Conservation (phyloP, 257 asterid species). For the Fraxinus americana region DNA sequence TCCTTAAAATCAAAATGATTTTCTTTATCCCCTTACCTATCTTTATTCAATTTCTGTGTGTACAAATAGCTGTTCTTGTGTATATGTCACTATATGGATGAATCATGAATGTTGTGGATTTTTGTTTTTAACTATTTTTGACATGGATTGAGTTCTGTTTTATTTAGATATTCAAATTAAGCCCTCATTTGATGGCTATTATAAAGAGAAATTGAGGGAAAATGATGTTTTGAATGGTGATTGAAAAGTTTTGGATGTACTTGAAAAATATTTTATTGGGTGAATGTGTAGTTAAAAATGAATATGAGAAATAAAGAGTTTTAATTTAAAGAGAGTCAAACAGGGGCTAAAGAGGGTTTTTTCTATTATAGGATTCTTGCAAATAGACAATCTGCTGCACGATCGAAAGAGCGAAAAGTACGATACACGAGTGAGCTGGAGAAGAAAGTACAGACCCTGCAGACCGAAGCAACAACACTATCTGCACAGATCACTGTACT, state of each 20-base stretch:
- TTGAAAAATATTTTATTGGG: no score
- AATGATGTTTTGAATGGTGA: no score
- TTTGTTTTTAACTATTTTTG: neutral
- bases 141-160: neutral
- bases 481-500: constrained; percentile 86
- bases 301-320: no score
- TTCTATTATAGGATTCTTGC: constrained; percentile 72
- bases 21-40: neutral
- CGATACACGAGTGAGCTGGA: constrained; percentile 85
- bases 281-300: no score
- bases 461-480: constrained; percentile 87
- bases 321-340: no score
- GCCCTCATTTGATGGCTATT: neutral
- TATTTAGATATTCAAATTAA: constrained; percentile 17
- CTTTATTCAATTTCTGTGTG: neutral
- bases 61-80: neutral
- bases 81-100: neutral
- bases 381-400: constrained; percentile 95
- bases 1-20: neutral
- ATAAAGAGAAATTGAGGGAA: no score
- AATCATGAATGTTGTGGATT: neutral
- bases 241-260: no score
- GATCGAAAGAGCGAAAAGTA: constrained; percentile 86
- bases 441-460: constrained; percentile 94
- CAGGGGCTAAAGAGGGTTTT: neutral